Evolutionary conservation across 768 basidiomycete species (phyloP).

Genomic region (Leccinum variicolor): DNA sequence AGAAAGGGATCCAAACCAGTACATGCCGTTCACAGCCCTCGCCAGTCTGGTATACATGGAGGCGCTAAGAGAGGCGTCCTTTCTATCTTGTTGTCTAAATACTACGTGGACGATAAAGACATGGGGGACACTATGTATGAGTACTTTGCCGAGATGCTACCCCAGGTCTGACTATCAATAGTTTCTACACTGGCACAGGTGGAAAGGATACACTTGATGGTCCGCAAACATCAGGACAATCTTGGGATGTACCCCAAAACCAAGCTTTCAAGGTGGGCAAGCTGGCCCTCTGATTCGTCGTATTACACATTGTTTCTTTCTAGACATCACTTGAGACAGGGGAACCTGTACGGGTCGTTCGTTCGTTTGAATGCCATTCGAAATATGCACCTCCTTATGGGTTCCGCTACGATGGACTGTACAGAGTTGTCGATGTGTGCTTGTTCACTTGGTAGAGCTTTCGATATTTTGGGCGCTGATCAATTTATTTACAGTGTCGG

Average conservation of each 20-base stretch:
- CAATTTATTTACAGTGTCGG: conserved; percentile 18
- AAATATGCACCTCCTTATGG: conserved; percentile 24
- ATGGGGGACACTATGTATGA: not conserved
- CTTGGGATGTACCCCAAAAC: conserved; percentile 13
- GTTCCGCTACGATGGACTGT: conserved; percentile 32
- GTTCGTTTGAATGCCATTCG: conserved; percentile 19
- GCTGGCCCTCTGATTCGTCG: not conserved
- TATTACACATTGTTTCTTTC: not conserved
- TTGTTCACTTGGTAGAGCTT: not conserved
- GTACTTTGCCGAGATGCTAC: not conserved
- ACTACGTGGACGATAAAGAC: not conserved
- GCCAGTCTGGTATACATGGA: not conserved
- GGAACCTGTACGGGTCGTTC: conserved; percentile 24
- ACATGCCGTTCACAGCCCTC: not conserved
- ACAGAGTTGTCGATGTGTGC: conserved; percentile 21
- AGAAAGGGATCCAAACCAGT: not conserved
- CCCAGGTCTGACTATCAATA: conserved; percentile 7
- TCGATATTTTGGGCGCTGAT: not conserved
- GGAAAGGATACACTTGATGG: conserved; percentile 12
- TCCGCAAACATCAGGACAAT: conserved; percentile 21
- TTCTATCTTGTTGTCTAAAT: not conserved
- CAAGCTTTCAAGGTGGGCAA: conserved; percentile 17
- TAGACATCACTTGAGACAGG: conserved; percentile 21
- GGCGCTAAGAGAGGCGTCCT: not conserved
- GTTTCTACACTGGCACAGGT: conserved; percentile 29